Evolutionary conservation across 768 basidiomycete species (phyloP).

Genomic region (Pluteus cervinus): DNA sequence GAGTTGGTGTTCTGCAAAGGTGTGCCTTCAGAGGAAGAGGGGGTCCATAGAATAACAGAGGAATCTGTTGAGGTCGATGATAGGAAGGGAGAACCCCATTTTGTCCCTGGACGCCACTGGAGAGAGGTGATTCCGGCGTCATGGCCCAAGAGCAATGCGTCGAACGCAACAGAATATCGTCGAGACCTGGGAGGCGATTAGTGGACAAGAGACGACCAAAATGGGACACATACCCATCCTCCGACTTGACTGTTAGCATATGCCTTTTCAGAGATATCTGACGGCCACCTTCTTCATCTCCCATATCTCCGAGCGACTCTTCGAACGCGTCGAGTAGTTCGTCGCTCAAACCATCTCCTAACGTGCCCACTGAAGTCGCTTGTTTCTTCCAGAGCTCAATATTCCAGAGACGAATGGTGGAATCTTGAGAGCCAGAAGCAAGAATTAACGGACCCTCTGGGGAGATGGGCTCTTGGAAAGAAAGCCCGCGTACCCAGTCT

Average conservation of each 20-base stretch:
- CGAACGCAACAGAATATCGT: conserved; percentile 81
- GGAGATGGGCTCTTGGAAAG: conserved; percentile 42
- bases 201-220: background rate
- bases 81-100: conserved; percentile 39
- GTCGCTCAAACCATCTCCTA: conserved; percentile 39
- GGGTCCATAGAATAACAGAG: conserved; percentile 92
- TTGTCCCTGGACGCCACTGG: conserved; percentile 60
- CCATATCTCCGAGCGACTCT: conserved; percentile 64
- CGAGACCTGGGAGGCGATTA: conserved; percentile 18
- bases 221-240: conserved; percentile 27
- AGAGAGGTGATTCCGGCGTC: conserved; percentile 88
- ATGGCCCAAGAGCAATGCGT: conserved; percentile 93
- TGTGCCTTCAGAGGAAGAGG: conserved; percentile 42
- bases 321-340: conserved; percentile 88
- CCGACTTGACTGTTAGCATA: conserved; percentile 57
- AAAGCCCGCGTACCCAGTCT: conserved; percentile 88
- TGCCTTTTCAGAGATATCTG: conserved; percentile 90
- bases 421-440: conserved; percentile 94
- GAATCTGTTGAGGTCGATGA: conserved; percentile 96
- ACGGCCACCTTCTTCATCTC: conserved; percentile 67
- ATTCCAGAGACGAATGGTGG: conserved; percentile 89
- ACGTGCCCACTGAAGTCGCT: conserved; percentile 10
- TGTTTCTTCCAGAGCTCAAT: conserved; percentile 48
- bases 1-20: conserved; percentile 39
- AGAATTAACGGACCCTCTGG: conserved; percentile 52